Conservation (phyloP, 2,329 filamentous ascomycete genomes). For the Aspergillus glaucus region DNA sequence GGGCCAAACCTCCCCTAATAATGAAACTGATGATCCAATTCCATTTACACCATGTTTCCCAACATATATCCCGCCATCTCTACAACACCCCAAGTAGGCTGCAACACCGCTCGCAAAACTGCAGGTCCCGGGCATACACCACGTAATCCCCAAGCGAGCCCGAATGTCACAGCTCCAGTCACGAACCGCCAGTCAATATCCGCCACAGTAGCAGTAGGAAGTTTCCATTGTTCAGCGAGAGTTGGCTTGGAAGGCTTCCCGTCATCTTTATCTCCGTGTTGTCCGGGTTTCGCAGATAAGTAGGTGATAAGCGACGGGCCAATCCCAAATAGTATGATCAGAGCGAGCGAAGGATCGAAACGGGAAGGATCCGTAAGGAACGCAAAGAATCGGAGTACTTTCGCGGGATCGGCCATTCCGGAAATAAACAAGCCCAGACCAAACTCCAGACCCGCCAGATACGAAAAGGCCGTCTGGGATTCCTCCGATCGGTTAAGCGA, state of each 20-base stretch:
- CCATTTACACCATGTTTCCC: conserved; percentile 30
- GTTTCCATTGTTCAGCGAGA: conserved; percentile 36
- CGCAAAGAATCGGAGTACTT: conserved; percentile 47
- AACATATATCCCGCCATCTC: conserved; percentile 45
- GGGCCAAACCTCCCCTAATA: not conserved
- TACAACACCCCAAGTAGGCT: conserved; percentile 43
- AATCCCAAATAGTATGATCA: conserved; percentile 47
- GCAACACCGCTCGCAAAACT: conserved; percentile 40
- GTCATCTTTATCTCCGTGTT: conserved; percentile 15
- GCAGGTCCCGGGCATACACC: conserved; percentile 50
- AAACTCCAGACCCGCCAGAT: conserved; percentile 45
- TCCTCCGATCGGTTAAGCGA: conserved; percentile 21
- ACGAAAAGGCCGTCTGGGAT: conserved; percentile 34
- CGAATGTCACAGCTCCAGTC: conserved; percentile 43
- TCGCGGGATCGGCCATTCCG: conserved; percentile 46
- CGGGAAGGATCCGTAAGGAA: conserved; percentile 36
- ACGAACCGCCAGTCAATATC: conserved; percentile 47
- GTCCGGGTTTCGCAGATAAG: conserved; percentile 23
- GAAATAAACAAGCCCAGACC: conserved; percentile 47
- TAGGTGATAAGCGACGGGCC: conserved; percentile 40
- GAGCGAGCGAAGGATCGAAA: conserved; percentile 47
- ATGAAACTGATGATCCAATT: not conserved
- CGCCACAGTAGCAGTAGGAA: conserved; percentile 40
- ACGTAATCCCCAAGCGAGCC: conserved; percentile 46
- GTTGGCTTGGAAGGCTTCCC: conserved; percentile 29